Conservation (phyloP, 148 eudicot genomes). For the Vaccinium darrowii region DNA sequence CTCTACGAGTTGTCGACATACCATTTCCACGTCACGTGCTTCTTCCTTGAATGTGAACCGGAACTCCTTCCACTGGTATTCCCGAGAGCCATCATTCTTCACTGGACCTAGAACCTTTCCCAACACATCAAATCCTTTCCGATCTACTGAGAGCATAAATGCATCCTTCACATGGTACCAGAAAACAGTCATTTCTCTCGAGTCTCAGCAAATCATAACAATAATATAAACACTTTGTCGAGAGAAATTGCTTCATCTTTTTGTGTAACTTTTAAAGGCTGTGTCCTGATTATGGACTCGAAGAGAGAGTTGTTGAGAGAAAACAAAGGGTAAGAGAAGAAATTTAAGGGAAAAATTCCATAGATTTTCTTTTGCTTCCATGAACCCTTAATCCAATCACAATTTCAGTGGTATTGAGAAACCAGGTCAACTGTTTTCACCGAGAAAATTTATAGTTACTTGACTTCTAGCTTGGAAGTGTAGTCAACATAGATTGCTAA, state of each 20-base stretch:
- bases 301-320: background rate
- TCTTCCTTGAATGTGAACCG: slow-evolving; percentile 59
- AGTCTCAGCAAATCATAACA: background rate
- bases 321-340: background rate
- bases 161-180: slow-evolving; percentile 58
- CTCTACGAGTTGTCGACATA: slow-evolving; percentile 63
- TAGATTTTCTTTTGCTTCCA: background rate
- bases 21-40: slow-evolving; percentile 57
- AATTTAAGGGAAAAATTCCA: background rate
- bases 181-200: slow-evolving; percentile 10
- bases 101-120: slow-evolving; percentile 51
- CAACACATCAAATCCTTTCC: slow-evolving; percentile 74
- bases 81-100: slow-evolving; percentile 40
- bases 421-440: slow-evolving; percentile 9
- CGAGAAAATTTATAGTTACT: background rate
- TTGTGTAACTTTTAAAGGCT: background rate
- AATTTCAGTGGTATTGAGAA: background rate
- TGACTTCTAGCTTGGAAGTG: background rate
- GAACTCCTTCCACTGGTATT: slow-evolving; percentile 70
- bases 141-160: slow-evolving; percentile 60
- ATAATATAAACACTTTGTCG: background rate
- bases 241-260: background rate
- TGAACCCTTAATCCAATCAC: background rate
- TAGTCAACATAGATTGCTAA: background rate
- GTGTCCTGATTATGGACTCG: background rate